Evolutionary conservation across 257 asterid species (phyloP), one percentile per base, ranked within the genome.

Genomic region (Solanum pinnatisectum): DNA sequence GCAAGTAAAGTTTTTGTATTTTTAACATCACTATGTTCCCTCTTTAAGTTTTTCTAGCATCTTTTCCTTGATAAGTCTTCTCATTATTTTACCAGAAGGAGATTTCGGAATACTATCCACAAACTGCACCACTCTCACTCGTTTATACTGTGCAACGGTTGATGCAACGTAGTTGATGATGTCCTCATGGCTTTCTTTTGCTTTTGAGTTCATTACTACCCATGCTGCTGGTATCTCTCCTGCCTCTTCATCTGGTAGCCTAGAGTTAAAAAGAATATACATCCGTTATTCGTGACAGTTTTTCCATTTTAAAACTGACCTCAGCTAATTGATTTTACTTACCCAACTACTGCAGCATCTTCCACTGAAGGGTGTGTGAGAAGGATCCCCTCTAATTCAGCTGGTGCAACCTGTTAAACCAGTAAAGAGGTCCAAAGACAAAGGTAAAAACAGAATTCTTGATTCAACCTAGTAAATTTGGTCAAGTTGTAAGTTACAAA

Each of bases 321-420:
- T 82, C 44, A 82, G 18, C 30, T 82, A 49, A 2, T 32, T 49
- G 42, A 82, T 18, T 33, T 15, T 68, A 77, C 89, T 87, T 91
- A 94, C 98, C 99, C 98, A 10, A 97, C 96, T 27, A 96, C 98
- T 74, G 99, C 99, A 46, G 98, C 96, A 90, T 97, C 99, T 74
- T 96, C 96, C 40, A 96, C 95, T 32, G 97, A 95, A 73, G 96
- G 95, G 87, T 97, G 99, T 56, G 94, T 89, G 32, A 95, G 90
- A 42, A 97, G 98, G 79, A 94, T 94, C n/a, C 98, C 99, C 92
- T 97, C 99, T 90, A 96, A 85, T 91, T 97, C 99, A 84, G 99
- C 99, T 11, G 99, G 99, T 88, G 99, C 99, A 90, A 97, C 99
- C 99, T 96, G 92, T 87, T 18, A 81, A 81, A 46, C n/a, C n/a